Evolutionary conservation across 495 filamentous ascomycete species (phyloP).

Genomic region (Lepidopterella palustris): DNA sequence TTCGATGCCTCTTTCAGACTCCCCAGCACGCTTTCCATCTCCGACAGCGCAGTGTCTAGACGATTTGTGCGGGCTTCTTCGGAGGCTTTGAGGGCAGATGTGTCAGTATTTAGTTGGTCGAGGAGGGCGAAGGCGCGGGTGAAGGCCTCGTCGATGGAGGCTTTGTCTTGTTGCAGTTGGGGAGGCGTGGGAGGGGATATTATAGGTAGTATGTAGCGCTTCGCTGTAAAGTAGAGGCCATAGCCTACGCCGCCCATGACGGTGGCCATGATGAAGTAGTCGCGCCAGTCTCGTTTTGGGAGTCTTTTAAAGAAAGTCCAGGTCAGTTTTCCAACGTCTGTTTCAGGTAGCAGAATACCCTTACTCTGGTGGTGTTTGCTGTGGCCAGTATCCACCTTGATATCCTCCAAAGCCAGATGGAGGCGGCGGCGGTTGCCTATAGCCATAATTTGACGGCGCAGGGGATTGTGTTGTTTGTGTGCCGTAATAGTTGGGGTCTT

Average conservation of each 20-base stretch:
- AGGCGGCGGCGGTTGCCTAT: slow-evolving; percentile 45
- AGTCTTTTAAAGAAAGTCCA: slow-evolving; percentile 27
- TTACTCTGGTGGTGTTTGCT: slow-evolving; percentile 58
- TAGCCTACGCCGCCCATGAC: slow-evolving; percentile 80
- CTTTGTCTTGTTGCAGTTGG: slow-evolving; percentile 87
- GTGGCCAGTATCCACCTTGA: slow-evolving; percentile 60
- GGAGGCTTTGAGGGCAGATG: slow-evolving; percentile 72
- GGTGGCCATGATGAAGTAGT: slow-evolving; percentile 98
- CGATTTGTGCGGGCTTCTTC: slow-evolving; percentile 80
- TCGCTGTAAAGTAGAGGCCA: slow-evolving; percentile 78
- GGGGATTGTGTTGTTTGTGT: slow-evolving; percentile 36
- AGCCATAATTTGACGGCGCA: slow-evolving; percentile 36
- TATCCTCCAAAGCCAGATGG: slow-evolving; percentile 58
- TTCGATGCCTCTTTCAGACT: slow-evolving; percentile 73
- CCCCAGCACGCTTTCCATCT: slow-evolving; percentile 73
- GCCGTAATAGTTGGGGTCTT: slow-evolving; percentile 43
- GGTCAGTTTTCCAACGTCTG: slow-evolving; percentile 18
- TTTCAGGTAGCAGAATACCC: slow-evolving; percentile 13
- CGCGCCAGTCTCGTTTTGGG: slow-evolving; percentile 88
- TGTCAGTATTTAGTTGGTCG: slow-evolving; percentile 87
- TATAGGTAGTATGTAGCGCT: slow-evolving; percentile 87
- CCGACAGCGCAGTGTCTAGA: slow-evolving; percentile 72
- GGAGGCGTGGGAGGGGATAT: slow-evolving; percentile 91
- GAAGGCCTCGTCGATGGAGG: slow-evolving; percentile 84
- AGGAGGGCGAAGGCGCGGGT: slow-evolving; percentile 83